Evolutionary conservation across 2,329 filamentous ascomycete species (phyloP).

Genomic region (Cercospora canescens): DNA sequence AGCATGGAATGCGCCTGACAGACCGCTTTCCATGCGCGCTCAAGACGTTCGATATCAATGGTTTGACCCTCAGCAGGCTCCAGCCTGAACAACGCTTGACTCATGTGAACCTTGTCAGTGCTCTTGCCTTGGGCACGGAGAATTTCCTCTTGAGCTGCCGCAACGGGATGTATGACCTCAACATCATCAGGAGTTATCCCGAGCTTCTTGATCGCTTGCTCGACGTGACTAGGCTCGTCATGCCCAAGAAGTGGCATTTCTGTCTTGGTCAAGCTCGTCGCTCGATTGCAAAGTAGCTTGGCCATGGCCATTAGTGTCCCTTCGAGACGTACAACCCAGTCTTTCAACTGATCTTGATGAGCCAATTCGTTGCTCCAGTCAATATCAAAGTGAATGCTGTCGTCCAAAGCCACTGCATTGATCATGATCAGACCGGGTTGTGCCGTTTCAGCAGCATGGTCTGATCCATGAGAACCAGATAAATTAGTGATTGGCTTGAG

Average conservation of each 20-base stretch:
- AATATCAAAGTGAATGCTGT: background rate
- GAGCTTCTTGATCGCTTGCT: background rate
- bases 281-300: background rate
- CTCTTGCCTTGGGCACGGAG: background rate
- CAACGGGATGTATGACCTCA: background rate
- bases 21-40: background rate
- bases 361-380: background rate
- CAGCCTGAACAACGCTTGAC: background rate
- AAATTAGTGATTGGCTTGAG: background rate
- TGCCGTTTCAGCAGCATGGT: too few species aligned
- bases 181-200: background rate
- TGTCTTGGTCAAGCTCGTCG: background rate
- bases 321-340: background rate
- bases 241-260: background rate
- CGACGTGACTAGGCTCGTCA: background rate
- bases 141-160: background rate
- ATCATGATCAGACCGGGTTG: background rate
- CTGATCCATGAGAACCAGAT: background rate
- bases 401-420: background rate
- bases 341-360: background rate
- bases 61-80: background rate
- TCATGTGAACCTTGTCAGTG: background rate
- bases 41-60: background rate
- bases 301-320: background rate
- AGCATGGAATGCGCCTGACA: background rate